Evolutionary conservation across 192 early-diverging fungal genomes (phyloP).

Genomic region (Backusella sp.): DNA sequence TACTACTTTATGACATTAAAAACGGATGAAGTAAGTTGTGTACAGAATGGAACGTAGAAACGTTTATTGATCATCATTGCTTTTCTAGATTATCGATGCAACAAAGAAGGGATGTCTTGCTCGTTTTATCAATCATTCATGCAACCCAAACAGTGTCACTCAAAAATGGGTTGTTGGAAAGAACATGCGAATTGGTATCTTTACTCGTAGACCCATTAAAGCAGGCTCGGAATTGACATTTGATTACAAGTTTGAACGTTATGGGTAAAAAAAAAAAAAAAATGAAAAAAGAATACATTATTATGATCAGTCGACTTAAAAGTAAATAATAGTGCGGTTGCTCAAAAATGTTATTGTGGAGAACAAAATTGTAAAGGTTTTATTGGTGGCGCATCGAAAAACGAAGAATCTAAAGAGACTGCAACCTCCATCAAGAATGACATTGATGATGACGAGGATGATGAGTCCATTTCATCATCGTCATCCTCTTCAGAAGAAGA

Average conservation of each 20-base stretch:
- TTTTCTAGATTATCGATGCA: slow-evolving; percentile 84
- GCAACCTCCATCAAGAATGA: slow-evolving; percentile 50
- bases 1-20: slow-evolving; percentile 98
- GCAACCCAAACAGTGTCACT: slow-evolving; percentile 89
- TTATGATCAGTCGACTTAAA: not conserved
- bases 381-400: slow-evolving; percentile 81
- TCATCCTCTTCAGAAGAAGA: slow-evolving; percentile 38
- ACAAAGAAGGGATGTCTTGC: slow-evolving; percentile 91
- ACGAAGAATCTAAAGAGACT: slow-evolving; percentile 55
- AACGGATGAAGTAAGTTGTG: slow-evolving; percentile 66
- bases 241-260: slow-evolving; percentile 98
- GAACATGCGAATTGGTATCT: slow-evolving; percentile 92
- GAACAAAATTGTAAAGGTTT: slow-evolving; percentile 83
- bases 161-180: slow-evolving; percentile 97
- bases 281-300: not conserved
- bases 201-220: slow-evolving; percentile 72
- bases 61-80: not conserved
- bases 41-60: not conserved
- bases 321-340: slow-evolving; percentile 59
- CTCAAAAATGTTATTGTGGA: slow-evolving; percentile 93
- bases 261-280: slow-evolving; percentile 53
- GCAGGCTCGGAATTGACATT: slow-evolving; percentile 91
- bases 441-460: slow-evolving; percentile 12
- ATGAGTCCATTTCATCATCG: slow-evolving; percentile 36
- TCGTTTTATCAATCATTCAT: slow-evolving; percentile 98